Evolutionary conservation across 495 filamentous ascomycete genomes (phyloP), one percentile per base, ranked within the genome.

Genomic region (Aspergillus nanangensis): DNA sequence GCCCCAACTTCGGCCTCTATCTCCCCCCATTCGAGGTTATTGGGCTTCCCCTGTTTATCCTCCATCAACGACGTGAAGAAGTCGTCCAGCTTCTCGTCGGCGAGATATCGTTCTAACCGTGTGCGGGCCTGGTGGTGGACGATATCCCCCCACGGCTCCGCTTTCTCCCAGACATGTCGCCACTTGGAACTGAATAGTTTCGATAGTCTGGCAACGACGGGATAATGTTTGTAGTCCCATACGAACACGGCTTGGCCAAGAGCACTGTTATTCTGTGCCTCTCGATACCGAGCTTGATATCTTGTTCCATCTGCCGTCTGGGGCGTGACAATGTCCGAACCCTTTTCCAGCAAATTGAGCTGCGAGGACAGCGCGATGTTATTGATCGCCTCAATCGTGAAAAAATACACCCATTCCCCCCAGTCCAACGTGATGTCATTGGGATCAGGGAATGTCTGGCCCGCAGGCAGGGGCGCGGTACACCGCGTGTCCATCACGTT

Each of bases 51-150:
- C n/a, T 70, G 62, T 52, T 77, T 79, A 51, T 75, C 73, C 32
- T 78, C 69, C 74, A 80, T 75, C n/a, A 80, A 48, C 2, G 69
- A 63, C 24, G 65, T 55, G 63, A 80, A 80, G 57, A 82, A 80
- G 47, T 80, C 77, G 24, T 80, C 74, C 0, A 80, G 65, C 42
- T 71, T 67, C 44, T 80, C 76, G 19, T 75, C 76, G n/a, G 56
- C 58, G 8, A 68, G 58, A 51, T 79, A 75, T 10, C 70, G 62
- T 2, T 52, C 52, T 5, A 72, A 54, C 11, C 73, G 58, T 40
- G 68, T 32, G 20, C 37, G 63, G 15, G 58, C 59, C 4, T 59
- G 67, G 23, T 51, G 60, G 60, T 58, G 63, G 27, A 75, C 70
- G 41, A 78, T 77, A 40, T 63, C 57, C 10, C 61, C 60, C 60